Percentiles rank a stretch among this genome's conserved stretches.
These are phyloP conservation scores for Candida smagusa DNA, from an alignment of 1,139 yeast genomes.

Conservation along the genomic window DNA sequence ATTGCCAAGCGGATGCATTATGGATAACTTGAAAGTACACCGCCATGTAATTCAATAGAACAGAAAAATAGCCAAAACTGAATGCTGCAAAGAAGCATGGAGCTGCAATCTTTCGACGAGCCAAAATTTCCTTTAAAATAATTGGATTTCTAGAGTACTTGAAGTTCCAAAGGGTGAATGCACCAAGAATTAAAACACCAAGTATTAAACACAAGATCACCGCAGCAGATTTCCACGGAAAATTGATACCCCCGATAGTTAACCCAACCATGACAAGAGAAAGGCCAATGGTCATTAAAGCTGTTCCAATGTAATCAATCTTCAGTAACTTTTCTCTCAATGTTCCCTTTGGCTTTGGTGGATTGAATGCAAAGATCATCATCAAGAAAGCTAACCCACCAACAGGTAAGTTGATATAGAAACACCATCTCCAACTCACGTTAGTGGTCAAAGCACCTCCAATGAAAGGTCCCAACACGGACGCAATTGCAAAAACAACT, in stretches of 20 bases:
- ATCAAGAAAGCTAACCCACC: slow-evolving; percentile 19
- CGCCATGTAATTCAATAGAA: slow-evolving; percentile 10
- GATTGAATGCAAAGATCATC: slow-evolving; percentile 40
- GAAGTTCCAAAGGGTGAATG: slow-evolving; percentile 50
- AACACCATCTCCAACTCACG: slow-evolving; percentile 26
- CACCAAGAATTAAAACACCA: slow-evolving; percentile 45
- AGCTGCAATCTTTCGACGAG: slow-evolving; percentile 34
- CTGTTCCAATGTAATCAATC: slow-evolving; percentile 50
- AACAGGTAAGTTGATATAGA: slow-evolving; percentile 23
- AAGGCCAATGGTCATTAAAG: slow-evolving; percentile 37
- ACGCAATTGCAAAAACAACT: slow-evolving; percentile 18
- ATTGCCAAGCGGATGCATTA: slow-evolving; percentile 30
- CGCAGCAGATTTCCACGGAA: slow-evolving; percentile 53
- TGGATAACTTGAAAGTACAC: slow-evolving; percentile 39
- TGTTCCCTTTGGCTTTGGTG: slow-evolving; percentile 49
- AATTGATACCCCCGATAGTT: slow-evolving; percentile 48
- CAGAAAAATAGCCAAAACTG: slow-evolving; percentile 9
- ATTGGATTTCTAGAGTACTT: slow-evolving; percentile 42
- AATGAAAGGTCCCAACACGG: slow-evolving; percentile 23
- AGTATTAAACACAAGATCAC: slow-evolving; percentile 52
- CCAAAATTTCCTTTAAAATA: slow-evolving; percentile 41
- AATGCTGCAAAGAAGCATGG: slow-evolving; percentile 7
- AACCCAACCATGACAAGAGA: slow-evolving; percentile 47
- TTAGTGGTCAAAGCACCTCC: slow-evolving; percentile 22
- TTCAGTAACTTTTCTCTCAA: slow-evolving; percentile 35